These are phyloP conservation scores for Phytopythium sindhum DNA, from an alignment of 352 stramenopile species.

Conservation along the genomic window DNA sequence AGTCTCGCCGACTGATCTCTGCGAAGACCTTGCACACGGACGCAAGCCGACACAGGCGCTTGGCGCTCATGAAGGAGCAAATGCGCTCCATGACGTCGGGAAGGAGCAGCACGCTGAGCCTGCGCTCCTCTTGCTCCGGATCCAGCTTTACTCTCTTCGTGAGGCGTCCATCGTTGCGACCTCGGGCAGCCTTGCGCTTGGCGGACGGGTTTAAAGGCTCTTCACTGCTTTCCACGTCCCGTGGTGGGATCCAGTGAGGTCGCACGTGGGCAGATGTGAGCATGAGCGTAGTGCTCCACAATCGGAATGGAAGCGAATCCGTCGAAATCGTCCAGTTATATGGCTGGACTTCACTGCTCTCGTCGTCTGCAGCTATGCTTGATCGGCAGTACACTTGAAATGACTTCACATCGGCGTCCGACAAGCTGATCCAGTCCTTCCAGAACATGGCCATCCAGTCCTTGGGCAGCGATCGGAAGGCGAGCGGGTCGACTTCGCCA, in stretches of 20 bases:
- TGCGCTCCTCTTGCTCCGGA: constrained; percentile 34
- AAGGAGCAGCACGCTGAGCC: constrained; percentile 47
- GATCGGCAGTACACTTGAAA: constrained; percentile 33
- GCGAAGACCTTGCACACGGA: constrained; percentile 50
- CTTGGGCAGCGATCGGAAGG: constrained; percentile 24
- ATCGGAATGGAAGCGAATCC: not conserved
- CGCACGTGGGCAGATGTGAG: not conserved
- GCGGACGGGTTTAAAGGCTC: not conserved
- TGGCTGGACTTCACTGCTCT: not conserved
- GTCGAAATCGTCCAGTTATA: not conserved
- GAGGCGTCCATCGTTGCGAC: constrained; percentile 17
- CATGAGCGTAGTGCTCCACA: not conserved
- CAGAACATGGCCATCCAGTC: constrained; percentile 52
- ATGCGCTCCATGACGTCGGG: constrained; percentile 67
- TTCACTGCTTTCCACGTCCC: not conserved
- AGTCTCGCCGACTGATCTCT: constrained; percentile 23
- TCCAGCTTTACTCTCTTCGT: constrained; percentile 8
- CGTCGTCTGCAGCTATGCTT: constrained; percentile 12
- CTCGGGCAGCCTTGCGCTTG: constrained; percentile 2
- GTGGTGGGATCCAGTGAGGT: not conserved
- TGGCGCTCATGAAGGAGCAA: constrained; percentile 69
- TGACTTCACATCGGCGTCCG: constrained; percentile 29
- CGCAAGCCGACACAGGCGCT: constrained; percentile 57
- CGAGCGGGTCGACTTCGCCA: constrained; percentile 19
- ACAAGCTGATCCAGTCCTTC: constrained; percentile 47